A percentile compares a stretch with the other conserved stretches of the same genome.
phyloP scores from a whole-genome alignment of 2,329 filamentous ascomycete genomes.

The Phyllachora maydis region DNA sequence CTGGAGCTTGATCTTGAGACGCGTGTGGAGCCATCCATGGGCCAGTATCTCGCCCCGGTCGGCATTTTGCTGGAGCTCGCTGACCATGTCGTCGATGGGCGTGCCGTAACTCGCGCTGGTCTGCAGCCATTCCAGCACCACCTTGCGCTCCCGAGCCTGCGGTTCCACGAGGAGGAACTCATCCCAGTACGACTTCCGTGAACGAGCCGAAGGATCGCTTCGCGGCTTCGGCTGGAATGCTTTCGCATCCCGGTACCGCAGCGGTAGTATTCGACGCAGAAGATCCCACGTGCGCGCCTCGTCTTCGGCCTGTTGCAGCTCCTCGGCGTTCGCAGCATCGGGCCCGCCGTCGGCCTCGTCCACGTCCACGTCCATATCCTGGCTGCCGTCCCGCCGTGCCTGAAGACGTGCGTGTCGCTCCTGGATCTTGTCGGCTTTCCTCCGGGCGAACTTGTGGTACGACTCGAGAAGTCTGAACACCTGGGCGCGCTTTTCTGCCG shows the following conservation, averaged over 20 bases:
- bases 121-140: constrained; percentile 75
- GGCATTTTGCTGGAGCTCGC: constrained; percentile 54
- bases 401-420: constrained; percentile 14
- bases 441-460: constrained; percentile 37
- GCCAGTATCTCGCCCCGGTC: constrained; percentile 67
- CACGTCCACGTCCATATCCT: constrained; percentile 30
- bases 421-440: constrained; percentile 20
- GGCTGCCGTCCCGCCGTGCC: constrained; percentile 11
- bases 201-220: no score
- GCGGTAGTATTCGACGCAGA: constrained; percentile 50
- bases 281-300: constrained; percentile 88
- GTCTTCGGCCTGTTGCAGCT: constrained; percentile 48
- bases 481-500: constrained; percentile 36
- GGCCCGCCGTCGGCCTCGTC: constrained; percentile 21
- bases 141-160: constrained; percentile 54
- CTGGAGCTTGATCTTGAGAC: constrained; percentile 70
- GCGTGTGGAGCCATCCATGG: constrained; percentile 83
- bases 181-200: constrained; percentile 33
- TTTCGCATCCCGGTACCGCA: constrained; percentile 35
- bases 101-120: constrained; percentile 49
- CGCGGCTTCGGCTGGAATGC: constrained; percentile 7
- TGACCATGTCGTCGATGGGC: constrained; percentile 55
- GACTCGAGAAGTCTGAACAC: constrained; percentile 47
- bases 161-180: constrained; percentile 57
- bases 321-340: constrained; percentile 12